phyloP scores from a whole-genome alignment of 1,284 basidiomycete species.

The Moesziomyces aphidis region DNA sequence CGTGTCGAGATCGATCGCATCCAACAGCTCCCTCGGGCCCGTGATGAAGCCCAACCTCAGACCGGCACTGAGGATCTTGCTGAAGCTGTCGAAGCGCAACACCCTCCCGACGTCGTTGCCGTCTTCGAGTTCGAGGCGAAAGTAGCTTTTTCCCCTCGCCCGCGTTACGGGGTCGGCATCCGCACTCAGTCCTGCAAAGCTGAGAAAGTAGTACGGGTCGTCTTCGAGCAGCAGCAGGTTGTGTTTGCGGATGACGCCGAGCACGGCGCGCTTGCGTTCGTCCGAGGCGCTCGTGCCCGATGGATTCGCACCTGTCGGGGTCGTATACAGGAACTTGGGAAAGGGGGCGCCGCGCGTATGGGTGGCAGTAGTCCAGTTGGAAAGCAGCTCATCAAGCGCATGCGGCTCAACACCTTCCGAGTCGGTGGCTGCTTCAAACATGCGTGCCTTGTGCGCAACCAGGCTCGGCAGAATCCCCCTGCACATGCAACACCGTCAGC shows the following conservation, averaged over 20 bases:
- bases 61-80: constrained; percentile 73
- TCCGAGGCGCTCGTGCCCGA: constrained; percentile 65
- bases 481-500: too few species aligned
- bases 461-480: constrained; percentile 60
- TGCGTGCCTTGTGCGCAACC: constrained; percentile 34
- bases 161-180: constrained; percentile 53
- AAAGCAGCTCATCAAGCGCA: constrained; percentile 76
- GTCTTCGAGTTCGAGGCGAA: constrained; percentile 56
- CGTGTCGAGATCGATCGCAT: constrained; percentile 79
- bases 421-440: constrained; percentile 79
- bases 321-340: constrained; percentile 86
- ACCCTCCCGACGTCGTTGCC: constrained; percentile 57
- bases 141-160: constrained; percentile 57
- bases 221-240: constrained; percentile 56
- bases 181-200: constrained; percentile 46
- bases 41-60: constrained; percentile 79
- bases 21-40: constrained; percentile 79
- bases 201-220: constrained; percentile 63
- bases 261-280: constrained; percentile 80
- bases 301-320: constrained; percentile 70
- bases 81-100: constrained; percentile 71
- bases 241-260: constrained; percentile 72
- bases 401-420: constrained; percentile 77
- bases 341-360: constrained; percentile 73
- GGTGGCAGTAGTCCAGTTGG: constrained; percentile 76